These are phyloP conservation scores for Dictyophora rubrovolvata DNA, from an alignment of 768 basidiomycete genomes.

Conservation along the genomic window DNA sequence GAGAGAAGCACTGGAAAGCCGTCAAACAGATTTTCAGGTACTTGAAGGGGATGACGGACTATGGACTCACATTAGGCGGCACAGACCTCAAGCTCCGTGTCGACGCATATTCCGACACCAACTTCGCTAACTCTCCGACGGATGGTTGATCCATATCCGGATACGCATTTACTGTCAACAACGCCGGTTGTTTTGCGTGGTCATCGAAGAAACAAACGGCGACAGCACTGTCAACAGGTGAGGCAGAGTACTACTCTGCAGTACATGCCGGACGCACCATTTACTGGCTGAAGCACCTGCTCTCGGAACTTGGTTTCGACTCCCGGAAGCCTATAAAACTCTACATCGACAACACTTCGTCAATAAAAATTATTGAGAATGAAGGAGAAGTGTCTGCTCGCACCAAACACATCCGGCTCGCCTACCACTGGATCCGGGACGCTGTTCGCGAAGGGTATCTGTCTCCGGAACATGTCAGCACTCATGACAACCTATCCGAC, in stretches of 20 bases:
- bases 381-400: slow-evolving; percentile 19
- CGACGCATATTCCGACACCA: background rate
- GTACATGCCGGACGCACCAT: background rate
- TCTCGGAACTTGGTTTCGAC: background rate
- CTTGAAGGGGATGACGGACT: background rate
- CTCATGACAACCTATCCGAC: slow-evolving; percentile 27
- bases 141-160: background rate
- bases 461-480: slow-evolving; percentile 21
- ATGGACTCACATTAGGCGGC: background rate
- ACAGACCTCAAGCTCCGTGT: background rate
- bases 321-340: background rate
- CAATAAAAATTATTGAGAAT: slow-evolving; percentile 16
- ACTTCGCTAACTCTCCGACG: background rate
- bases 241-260: background rate
- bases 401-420: slow-evolving; percentile 30
- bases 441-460: slow-evolving; percentile 18
- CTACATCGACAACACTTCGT: background rate
- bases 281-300: background rate
- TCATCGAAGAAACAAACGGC: slow-evolving; percentile 3
- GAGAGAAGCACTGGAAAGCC: slow-evolving; percentile 5
- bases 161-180: background rate
- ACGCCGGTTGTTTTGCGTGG: background rate
- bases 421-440: slow-evolving; percentile 29
- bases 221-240: background rate
- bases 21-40: slow-evolving; percentile 10